Evolutionary conservation across 2,329 filamentous ascomycete species (phyloP), one percentile per base, ranked within the genome.

Genomic region (Alternaria burnsii): DNA sequence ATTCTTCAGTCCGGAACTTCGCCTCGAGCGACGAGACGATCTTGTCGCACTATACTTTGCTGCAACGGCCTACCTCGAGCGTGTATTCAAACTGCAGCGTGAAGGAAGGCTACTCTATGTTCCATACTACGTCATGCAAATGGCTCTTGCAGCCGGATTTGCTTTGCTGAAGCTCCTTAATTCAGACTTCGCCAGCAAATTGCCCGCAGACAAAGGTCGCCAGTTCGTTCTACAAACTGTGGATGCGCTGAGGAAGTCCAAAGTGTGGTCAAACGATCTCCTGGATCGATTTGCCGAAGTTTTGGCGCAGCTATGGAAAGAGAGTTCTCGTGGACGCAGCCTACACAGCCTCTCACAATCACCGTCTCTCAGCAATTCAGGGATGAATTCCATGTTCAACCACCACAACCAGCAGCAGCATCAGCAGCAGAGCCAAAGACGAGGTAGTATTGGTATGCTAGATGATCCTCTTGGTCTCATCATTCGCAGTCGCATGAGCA

Each of bases 251-350:
- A 85, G 91, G 34, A 85, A 86, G 52, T 91, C 91, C 48, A 93
- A 90, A 66, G 89, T 94, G 18, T 86, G 89, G 43, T 86, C 89
- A 62, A 94, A 94, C 71, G 92, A 95, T 72, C 84, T 95, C 11
- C 88, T 92, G 55, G 92, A 91, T 83, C 87, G 92, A 32, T 83
- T 94, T 61, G 91, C 91, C 3, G 92, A 94, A 80, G 85, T 95
- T n/a, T 90, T 94, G 83, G 91, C 92, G 6, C 92, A 94, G 79
- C 90, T 95, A 77, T 95, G 91, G 91, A 92, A 93, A 69, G 89
- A 77, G 36, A 80, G 78, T 55, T 75, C 75, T 16, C 71, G 76
- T n/a, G 76, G 76, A 12, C 71, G 74, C 16, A 77, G 74, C 47
- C 61, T 77, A 5, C 74, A 77, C 50, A 77, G 75, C 66, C 71